Conservation (phyloP, 352 stramenopile species). For the Phytophthora melonis region DNA sequence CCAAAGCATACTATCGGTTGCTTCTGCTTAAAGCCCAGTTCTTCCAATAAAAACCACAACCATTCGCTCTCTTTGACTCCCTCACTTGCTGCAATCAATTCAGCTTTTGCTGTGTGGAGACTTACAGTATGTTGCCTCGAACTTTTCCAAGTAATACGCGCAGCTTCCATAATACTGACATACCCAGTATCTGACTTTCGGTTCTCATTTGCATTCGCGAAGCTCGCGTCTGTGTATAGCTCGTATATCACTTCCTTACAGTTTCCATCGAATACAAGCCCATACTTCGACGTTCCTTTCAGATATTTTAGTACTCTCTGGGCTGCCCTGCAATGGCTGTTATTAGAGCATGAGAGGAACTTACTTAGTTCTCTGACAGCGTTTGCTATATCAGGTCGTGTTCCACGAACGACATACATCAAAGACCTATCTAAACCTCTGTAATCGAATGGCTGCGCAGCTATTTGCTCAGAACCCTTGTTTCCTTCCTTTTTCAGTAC, state of each 20-base stretch:
- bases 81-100: constrained; percentile 25
- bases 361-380: not conserved
- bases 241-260: constrained; percentile 12
- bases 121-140: constrained; percentile 9
- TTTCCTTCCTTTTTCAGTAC: not conserved
- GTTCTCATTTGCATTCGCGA: constrained; percentile 22
- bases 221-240: constrained; percentile 19
- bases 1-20: not conserved
- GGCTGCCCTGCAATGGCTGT: not conserved
- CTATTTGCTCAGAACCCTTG: constrained; percentile 2
- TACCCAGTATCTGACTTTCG: constrained; percentile 13
- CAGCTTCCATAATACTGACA: constrained; percentile 14
- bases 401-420: not conserved
- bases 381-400: not conserved
- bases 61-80: constrained; percentile 18
- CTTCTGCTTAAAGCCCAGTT: constrained; percentile 11
- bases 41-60: constrained; percentile 14
- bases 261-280: constrained; percentile 16
- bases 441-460: constrained; percentile 15
- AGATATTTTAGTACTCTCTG: too few relatives aligned
- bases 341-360: not conserved
- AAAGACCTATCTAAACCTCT: constrained; percentile 8
- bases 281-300: not conserved
- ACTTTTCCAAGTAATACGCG: constrained; percentile 17
- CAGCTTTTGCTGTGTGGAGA: constrained; percentile 21